Evolutionary conservation across 2,329 filamentous ascomycete genomes (phyloP).

Genomic region (Truncatella angustata): DNA sequence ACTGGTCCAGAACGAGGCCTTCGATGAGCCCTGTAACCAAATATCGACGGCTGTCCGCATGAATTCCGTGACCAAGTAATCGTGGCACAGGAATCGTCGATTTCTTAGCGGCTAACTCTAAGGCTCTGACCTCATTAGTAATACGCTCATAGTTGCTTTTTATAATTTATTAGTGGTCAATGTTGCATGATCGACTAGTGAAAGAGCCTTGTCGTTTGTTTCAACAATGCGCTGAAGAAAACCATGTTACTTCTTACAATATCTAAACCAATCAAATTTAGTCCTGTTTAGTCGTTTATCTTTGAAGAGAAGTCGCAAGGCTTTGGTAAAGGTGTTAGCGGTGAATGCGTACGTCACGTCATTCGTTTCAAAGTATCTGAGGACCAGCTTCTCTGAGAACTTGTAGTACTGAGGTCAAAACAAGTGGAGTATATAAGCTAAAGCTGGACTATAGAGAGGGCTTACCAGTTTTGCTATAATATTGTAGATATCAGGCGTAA

Average conservation of each 20-base stretch:
- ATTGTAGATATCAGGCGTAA: too few relatives aligned
- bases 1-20: neutral
- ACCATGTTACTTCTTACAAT: neutral
- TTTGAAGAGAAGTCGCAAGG: neutral
- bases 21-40: conserved; percentile 3
- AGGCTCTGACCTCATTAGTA: neutral
- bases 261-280: neutral
- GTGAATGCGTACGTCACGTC: neutral
- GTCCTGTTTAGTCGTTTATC: neutral
- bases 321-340: conserved; percentile 1
- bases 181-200: too few relatives aligned
- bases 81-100: conserved; percentile 1
- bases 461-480: too few relatives aligned
- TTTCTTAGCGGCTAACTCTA: neutral
- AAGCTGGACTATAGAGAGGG: too few relatives aligned
- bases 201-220: too few relatives aligned
- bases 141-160: conserved; percentile 4
- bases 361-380: neutral
- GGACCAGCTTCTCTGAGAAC: too few relatives aligned
- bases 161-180: neutral
- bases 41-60: neutral
- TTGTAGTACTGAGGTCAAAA: too few relatives aligned
- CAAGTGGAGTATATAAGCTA: too few relatives aligned
- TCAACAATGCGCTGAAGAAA: too few relatives aligned
- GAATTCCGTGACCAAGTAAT: neutral